A percentile compares a stretch with the other conserved stretches of the same genome.
Evolutionary conservation across 2,329 filamentous ascomycete species (phyloP).

Genomic region (Diplocarpon mali): DNA sequence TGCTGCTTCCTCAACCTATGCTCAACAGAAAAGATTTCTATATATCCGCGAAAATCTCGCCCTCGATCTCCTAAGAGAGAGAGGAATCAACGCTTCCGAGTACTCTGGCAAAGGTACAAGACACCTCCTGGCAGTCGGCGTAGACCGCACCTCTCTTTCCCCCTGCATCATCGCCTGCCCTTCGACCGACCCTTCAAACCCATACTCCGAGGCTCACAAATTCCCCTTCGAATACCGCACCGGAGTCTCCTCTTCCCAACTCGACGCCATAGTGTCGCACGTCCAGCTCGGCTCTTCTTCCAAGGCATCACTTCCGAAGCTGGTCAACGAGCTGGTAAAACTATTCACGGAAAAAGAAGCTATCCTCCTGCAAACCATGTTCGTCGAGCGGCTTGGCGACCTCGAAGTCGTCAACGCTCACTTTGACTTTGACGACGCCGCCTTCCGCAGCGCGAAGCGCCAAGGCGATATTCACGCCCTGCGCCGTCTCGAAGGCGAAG

Average conservation of each 20-base stretch:
- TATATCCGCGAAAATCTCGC: conserved; percentile 44
- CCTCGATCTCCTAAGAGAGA: conserved; percentile 42
- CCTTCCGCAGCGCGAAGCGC: conserved; percentile 49
- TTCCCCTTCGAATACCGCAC: conserved; percentile 52
- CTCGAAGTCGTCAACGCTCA: conserved; percentile 42
- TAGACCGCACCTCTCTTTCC: conserved; percentile 50
- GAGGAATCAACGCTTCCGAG: conserved; percentile 34
- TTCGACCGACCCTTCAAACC: conserved; percentile 28
- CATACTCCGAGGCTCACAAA: conserved; percentile 33
- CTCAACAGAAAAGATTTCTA: conserved; percentile 37
- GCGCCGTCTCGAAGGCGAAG: conserved; percentile 39
- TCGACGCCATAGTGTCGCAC: conserved; percentile 34
- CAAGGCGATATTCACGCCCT: conserved; percentile 49
- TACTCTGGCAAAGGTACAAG: conserved; percentile 29
- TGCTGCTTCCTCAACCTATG: background rate
- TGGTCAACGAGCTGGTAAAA: conserved; percentile 43
- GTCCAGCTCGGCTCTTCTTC: conserved; percentile 36
- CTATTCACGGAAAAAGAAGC: conserved; percentile 57
- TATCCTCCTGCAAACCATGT: conserved; percentile 43
- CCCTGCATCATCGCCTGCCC: conserved; percentile 55
- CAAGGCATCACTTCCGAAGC: conserved; percentile 33
- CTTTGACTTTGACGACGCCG: conserved; percentile 61
- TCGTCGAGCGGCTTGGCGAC: conserved; percentile 31
- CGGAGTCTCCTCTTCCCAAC: conserved; percentile 34
- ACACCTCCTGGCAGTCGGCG: conserved; percentile 48